phyloP scores from a whole-genome alignment of 257 asterid species.

The Primulina huaijiensis region DNA sequence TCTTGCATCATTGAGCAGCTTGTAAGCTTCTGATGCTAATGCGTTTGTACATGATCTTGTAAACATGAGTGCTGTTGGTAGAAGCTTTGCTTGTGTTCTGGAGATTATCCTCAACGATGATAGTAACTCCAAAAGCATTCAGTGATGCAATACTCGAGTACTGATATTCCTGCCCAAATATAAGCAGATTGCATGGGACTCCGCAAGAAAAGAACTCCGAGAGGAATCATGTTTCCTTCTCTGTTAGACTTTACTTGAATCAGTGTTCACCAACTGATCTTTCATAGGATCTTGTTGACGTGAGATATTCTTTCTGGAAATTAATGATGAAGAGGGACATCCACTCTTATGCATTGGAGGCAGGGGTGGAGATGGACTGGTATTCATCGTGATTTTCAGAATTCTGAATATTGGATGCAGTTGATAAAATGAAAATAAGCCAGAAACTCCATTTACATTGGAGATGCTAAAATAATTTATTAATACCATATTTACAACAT shows the following conservation, averaged over 20 bases:
- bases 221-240: constrained; percentile 57
- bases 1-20: constrained; percentile 59
- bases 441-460: no score
- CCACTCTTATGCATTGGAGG: constrained; percentile 21
- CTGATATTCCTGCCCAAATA: constrained; percentile 55
- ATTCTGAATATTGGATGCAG: constrained; percentile 60
- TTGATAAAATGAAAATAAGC: constrained; percentile 49
- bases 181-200: constrained; percentile 68
- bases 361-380: constrained; percentile 34
- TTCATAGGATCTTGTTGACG: constrained; percentile 1
- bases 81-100: constrained; percentile 26
- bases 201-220: constrained; percentile 39
- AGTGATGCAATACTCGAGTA: constrained; percentile 43
- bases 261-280: neutral
- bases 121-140: constrained; percentile 57
- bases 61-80: constrained; percentile 31
- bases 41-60: constrained; percentile 55
- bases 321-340: constrained; percentile 14
- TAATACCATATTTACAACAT: no score
- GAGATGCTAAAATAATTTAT: no score
- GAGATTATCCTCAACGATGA: constrained; percentile 53
- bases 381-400: constrained; percentile 45
- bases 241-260: constrained; percentile 30
- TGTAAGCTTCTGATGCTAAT: constrained; percentile 62
- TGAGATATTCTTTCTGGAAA: constrained; percentile 9